phyloP scores from a whole-genome alignment of 305 asterid genomes.

The Fraxinus ornus region DNA sequence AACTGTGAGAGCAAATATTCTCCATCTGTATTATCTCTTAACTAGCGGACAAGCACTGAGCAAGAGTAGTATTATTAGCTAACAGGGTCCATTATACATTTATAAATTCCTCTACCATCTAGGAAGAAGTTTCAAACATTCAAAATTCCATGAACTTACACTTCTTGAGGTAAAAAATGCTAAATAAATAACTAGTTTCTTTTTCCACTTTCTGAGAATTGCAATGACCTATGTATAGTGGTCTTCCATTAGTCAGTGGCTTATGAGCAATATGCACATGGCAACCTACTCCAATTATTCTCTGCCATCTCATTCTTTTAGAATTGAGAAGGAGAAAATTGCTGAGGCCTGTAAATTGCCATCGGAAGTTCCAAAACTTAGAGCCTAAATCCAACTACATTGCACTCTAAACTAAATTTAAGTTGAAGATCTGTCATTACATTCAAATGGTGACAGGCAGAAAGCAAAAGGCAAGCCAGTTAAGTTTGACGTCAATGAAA shows the following conservation, averaged over 20 bases:
- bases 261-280: neutral
- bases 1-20: neutral
- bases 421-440: slow-evolving; percentile 3
- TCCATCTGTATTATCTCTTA: neutral
- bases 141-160: neutral
- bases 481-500: neutral
- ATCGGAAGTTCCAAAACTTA: neutral
- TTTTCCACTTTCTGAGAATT: neutral
- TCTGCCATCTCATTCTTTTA: slow-evolving; percentile 5
- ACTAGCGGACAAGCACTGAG: neutral
- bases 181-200: neutral
- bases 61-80: neutral
- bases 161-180: neutral
- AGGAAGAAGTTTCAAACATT: neutral
- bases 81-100: neutral
- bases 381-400: slow-evolving; percentile 1
- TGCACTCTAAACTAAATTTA: slow-evolving; percentile 9
- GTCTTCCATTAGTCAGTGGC: neutral
- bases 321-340: neutral
- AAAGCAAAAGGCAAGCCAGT: neutral
- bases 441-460: neutral
- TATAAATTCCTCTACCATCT: neutral
- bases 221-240: neutral
- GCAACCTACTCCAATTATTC: neutral
- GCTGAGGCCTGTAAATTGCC: neutral